Evolutionary conservation across 1,284 basidiomycete genomes (phyloP).

Genomic region (Trichosporon sp.): DNA sequence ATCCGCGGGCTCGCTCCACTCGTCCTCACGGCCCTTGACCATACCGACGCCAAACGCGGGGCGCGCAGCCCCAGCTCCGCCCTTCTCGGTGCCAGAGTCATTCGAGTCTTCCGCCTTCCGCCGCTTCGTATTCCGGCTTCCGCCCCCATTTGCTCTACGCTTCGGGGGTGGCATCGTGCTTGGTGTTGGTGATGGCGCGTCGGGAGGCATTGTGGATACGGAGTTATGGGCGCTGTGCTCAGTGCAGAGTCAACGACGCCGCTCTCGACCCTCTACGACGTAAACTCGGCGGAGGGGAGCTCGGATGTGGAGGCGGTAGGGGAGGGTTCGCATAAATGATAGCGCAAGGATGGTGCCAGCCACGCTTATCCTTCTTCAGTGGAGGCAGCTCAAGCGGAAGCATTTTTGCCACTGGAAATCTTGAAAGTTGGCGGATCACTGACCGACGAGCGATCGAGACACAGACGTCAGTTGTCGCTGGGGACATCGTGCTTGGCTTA

Average conservation of each 20-base stretch:
- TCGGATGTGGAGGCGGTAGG: slow-evolving; percentile 14
- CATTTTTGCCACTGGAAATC: slow-evolving; percentile 14
- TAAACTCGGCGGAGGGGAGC: neutral
- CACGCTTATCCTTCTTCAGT: neutral
- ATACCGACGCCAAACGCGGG: slow-evolving; percentile 21
- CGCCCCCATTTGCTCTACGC: slow-evolving; percentile 3
- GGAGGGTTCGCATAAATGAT: neutral
- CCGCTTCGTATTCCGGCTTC: slow-evolving; percentile 30
- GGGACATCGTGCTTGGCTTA: neutral
- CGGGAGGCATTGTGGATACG: slow-evolving; percentile 14
- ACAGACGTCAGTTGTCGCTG: neutral
- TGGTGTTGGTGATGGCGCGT: slow-evolving; percentile 21
- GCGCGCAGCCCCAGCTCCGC: slow-evolving; percentile 3
- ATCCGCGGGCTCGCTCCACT: slow-evolving; percentile 35
- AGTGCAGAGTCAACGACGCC: neutral
- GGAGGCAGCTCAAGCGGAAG: neutral
- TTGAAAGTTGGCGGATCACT: slow-evolving; percentile 9
- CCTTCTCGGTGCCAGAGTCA: slow-evolving; percentile 15
- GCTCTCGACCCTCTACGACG: too few relatives aligned
- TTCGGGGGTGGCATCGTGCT: slow-evolving; percentile 8
- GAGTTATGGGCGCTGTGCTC: neutral
- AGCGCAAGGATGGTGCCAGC: neutral
- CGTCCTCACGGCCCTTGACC: slow-evolving; percentile 35
- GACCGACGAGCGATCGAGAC: neutral
- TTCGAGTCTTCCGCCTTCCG: slow-evolving; percentile 31